phyloP scores from a whole-genome alignment of 176 grass and related monocot species.

The Melocanna baccifera region DNA sequence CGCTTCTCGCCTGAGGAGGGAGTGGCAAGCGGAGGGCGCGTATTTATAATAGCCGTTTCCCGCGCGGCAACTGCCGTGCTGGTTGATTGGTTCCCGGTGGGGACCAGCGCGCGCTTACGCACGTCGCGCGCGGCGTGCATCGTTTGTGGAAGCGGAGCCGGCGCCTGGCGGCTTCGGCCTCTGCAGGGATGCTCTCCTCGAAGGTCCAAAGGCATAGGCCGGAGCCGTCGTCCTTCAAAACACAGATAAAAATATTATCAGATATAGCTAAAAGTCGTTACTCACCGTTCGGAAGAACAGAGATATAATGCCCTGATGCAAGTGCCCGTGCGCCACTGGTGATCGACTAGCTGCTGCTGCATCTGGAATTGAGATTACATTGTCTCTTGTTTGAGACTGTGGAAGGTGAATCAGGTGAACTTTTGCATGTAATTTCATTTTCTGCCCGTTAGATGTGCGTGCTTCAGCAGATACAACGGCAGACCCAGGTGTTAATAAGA shows the following conservation, averaged over 20 bases:
- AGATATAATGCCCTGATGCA: too few species aligned
- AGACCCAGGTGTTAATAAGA: too few species aligned
- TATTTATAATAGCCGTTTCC: slow-evolving; percentile 43
- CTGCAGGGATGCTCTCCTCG: neutral
- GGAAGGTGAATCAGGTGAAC: too few species aligned
- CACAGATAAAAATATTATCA: too few species aligned
- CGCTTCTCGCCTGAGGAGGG: slow-evolving; percentile 9
- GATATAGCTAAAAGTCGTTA: too few species aligned
- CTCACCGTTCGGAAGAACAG: too few species aligned
- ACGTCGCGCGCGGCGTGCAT: neutral
- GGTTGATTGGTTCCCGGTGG: neutral
- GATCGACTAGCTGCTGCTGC: neutral
- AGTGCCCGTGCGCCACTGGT: neutral
- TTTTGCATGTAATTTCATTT: neutral
- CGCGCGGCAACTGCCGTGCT: neutral
- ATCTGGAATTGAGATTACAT: too few species aligned
- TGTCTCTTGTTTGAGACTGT: too few species aligned
- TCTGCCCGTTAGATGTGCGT: neutral
- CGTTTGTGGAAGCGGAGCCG: neutral
- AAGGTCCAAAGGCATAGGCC: too few species aligned
- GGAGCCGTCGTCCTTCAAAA: too few species aligned
- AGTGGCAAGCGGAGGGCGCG: neutral
- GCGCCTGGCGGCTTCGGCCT: neutral
- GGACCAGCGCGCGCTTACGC: slow-evolving; percentile 21
- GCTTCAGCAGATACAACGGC: too few species aligned